phyloP scores from a whole-genome alignment of 1,139 yeast genomes.

The Pichia kudriavzevii region DNA sequence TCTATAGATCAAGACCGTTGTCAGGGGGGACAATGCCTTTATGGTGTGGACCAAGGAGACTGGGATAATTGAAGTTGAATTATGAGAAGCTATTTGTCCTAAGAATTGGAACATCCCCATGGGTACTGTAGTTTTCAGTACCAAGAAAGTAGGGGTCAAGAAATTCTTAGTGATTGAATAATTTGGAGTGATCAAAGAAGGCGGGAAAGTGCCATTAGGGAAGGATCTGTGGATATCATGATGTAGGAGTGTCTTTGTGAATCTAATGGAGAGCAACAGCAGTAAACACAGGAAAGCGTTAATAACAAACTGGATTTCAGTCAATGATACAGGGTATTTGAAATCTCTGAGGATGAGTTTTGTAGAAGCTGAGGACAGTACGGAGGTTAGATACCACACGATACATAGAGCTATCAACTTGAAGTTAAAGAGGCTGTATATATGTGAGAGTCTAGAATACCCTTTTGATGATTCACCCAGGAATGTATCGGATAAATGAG shows the following conservation, averaged over 20 bases:
- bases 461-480: no score
- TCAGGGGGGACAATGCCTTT: conserved; percentile 80
- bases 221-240: conserved; percentile 27
- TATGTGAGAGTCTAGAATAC: no score
- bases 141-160: conserved; percentile 45
- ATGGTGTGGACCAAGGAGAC: conserved; percentile 89
- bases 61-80: conserved; percentile 81
- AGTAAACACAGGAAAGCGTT: conserved; percentile 49
- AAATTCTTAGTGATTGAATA: conserved; percentile 30
- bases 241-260: conserved; percentile 3
- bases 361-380: conserved; percentile 73
- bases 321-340: conserved; percentile 74
- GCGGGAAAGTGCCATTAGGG: conserved; percentile 57
- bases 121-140: conserved; percentile 68
- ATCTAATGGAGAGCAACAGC: conserved; percentile 19
- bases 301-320: conserved; percentile 75
- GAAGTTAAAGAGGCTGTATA: conserved; percentile 22
- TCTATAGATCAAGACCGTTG: conserved; percentile 77
- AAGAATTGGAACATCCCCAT: conserved; percentile 90
- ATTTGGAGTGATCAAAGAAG: conserved; percentile 23
- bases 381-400: conserved; percentile 76
- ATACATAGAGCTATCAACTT: conserved; percentile 40
- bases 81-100: conserved; percentile 85
- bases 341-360: conserved; percentile 64
- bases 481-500: no score